A percentile compares a stretch with the other conserved stretches of the same genome.
These are phyloP conservation scores for Lichenothelia convexa DNA, from an alignment of 495 filamentous ascomycete genomes.

Conservation along the genomic window DNA sequence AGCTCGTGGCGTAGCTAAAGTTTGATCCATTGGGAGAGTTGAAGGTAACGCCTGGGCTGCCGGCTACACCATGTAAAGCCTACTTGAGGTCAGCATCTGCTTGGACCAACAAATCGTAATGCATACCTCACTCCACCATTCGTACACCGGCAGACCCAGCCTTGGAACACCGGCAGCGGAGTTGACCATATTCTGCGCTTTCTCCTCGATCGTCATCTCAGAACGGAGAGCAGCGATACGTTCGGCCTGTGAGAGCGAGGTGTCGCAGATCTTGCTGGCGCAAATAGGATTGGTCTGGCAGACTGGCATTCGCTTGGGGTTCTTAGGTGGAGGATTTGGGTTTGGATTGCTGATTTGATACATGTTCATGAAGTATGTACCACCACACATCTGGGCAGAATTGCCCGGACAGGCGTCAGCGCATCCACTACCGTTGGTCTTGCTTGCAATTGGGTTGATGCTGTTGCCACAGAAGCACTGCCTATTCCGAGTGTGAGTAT, in stretches of 20 bases:
- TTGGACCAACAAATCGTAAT: conserved; percentile 25
- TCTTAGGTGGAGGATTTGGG: conserved; percentile 4
- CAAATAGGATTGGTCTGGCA: conserved; percentile 7
- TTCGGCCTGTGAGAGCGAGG: conserved; percentile 5
- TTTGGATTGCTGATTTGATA: conserved; percentile 6
- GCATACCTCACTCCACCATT: conserved; percentile 36
- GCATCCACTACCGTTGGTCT: too few relatives aligned
- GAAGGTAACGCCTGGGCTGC: conserved; percentile 13
- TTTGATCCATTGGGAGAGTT: conserved; percentile 11
- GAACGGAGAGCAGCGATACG: conserved; percentile 5
- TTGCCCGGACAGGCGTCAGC: too few relatives aligned
- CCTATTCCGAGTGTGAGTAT: too few relatives aligned
- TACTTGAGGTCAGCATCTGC: conserved; percentile 14
- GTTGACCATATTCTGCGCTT: conserved; percentile 15
- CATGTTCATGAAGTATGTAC: too few relatives aligned
- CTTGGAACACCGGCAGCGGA: conserved; percentile 23
- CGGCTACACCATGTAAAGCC: conserved; percentile 3
- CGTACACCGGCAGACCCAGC: conserved; percentile 26
- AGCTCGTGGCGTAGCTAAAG: conserved; percentile 29
- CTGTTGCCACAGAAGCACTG: too few relatives aligned
- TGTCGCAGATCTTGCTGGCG: conserved; percentile 8
- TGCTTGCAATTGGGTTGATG: too few relatives aligned
- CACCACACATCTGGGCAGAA: too few relatives aligned
- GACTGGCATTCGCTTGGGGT: conserved; percentile 1
- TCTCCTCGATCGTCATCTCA: conserved; percentile 7